Percentiles rank a stretch among this genome's conserved stretches.
phyloP scores from a whole-genome alignment of 2,329 filamentous ascomycete species.

The Neofusicoccum laricinum region DNA sequence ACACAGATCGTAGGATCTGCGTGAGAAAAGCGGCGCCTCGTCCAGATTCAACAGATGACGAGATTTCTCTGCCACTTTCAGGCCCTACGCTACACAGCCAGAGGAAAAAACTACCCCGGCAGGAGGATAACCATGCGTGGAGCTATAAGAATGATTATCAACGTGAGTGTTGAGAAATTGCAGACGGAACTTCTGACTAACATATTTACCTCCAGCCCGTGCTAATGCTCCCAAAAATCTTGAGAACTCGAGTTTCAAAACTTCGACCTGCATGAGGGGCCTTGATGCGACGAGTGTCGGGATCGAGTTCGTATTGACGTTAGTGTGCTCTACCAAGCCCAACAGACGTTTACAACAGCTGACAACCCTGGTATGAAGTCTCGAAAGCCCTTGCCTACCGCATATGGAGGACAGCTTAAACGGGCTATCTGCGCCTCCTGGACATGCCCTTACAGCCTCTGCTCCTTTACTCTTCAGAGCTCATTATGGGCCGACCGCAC shows the following conservation, averaged over 20 bases:
- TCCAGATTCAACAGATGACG: background rate
- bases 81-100: background rate
- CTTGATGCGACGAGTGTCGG: background rate
- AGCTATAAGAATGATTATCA: background rate
- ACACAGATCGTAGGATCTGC: background rate
- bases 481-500: conserved; percentile 19
- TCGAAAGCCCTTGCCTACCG: background rate
- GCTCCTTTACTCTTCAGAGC: conserved; percentile 27
- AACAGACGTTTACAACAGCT: background rate
- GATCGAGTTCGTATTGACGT: background rate
- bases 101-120: background rate
- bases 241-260: background rate
- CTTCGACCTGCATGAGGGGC: background rate
- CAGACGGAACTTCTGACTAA: background rate
- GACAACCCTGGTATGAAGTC: background rate
- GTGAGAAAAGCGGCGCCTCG: background rate
- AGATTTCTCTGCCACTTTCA: too few relatives aligned
- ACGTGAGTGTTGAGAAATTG: background rate
- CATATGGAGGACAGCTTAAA: conserved; percentile 13
- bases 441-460: conserved; percentile 31
- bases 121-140: background rate
- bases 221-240: background rate
- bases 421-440: conserved; percentile 21
- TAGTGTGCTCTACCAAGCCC: background rate
- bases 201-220: background rate